Conservation (phyloP, 768 basidiomycete species). For the Rhodotorula kratochvilovae region DNA sequence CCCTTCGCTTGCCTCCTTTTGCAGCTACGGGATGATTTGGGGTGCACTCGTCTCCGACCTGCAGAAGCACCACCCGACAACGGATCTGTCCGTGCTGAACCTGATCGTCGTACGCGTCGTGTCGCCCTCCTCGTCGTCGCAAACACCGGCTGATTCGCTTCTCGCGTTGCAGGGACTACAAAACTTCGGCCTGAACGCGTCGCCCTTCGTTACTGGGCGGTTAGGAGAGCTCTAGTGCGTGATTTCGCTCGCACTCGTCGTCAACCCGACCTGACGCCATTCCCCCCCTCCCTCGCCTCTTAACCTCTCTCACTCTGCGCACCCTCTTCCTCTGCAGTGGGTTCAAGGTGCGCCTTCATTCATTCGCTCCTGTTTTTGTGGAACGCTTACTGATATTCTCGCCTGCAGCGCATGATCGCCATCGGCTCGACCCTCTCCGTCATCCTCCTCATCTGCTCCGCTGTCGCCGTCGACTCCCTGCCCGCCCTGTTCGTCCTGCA, state of each 20-base stretch:
- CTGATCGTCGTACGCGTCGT: background rate
- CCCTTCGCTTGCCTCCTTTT: background rate
- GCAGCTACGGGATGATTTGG: slow-evolving; percentile 15
- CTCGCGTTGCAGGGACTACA: background rate
- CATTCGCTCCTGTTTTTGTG: background rate
- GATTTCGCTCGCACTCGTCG: background rate
- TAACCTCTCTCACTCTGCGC: background rate
- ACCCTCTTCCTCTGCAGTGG: too few relatives aligned
- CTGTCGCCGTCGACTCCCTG: slow-evolving; percentile 12
- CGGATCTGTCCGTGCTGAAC: background rate
- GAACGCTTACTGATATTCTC: background rate
- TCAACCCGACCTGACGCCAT: too few relatives aligned
- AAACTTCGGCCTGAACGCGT: slow-evolving; percentile 10
- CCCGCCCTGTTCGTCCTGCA: slow-evolving; percentile 29
- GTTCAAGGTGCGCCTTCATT: background rate
- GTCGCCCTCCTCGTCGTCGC: background rate
- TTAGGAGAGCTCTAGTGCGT: slow-evolving; percentile 18
- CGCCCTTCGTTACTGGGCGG: slow-evolving; percentile 17
- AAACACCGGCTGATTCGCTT: too few relatives aligned
- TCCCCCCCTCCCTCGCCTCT: too few relatives aligned
- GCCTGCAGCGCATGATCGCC: slow-evolving; percentile 19
- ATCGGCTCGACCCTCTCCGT: slow-evolving; percentile 10
- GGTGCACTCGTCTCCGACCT: background rate
- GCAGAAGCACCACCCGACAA: background rate
- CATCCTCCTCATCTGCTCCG: slow-evolving; percentile 8